Evolutionary conservation across 2,329 filamentous ascomycete species (phyloP).

Genomic region (Onygenales sp.): DNA sequence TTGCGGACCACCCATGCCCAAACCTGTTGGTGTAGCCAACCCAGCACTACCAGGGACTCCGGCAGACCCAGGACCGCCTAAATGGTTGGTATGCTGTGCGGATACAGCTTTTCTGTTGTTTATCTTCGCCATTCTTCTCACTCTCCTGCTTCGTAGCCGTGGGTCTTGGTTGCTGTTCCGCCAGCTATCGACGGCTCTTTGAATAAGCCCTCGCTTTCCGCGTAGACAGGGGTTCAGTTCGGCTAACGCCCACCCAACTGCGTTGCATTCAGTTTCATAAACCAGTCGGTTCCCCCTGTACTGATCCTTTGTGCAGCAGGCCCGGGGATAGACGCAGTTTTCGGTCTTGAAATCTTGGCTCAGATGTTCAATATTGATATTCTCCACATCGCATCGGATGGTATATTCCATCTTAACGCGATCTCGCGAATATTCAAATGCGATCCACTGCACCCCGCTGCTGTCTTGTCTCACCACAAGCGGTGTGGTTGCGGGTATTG

Average conservation of each 20-base stretch:
- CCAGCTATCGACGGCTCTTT: slow-evolving; percentile 97
- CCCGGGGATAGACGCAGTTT: slow-evolving; percentile 95
- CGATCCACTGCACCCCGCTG: slow-evolving; percentile 97
- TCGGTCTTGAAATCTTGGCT: slow-evolving; percentile 88
- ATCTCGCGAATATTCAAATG: slow-evolving; percentile 94
- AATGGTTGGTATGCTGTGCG: slow-evolving; percentile 51
- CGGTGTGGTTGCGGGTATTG: slow-evolving; percentile 92
- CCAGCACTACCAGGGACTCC: slow-evolving; percentile 46
- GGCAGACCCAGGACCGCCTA: slow-evolving; percentile 55
- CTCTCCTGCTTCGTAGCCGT: slow-evolving; percentile 77
- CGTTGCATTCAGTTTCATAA: slow-evolving; percentile 98
- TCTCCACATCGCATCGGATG: slow-evolving; percentile 95
- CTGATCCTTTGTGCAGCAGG: slow-evolving; percentile 89
- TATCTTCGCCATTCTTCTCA: slow-evolving; percentile 93
- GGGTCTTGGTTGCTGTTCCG: slow-evolving; percentile 97
- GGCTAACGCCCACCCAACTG: slow-evolving; percentile 97
- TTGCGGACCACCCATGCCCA: slow-evolving; percentile 59
- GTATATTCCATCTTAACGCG: slow-evolving; percentile 99
- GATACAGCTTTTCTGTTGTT: slow-evolving; percentile 69
- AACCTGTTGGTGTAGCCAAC: slow-evolving; percentile 39
- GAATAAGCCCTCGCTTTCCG: slow-evolving; percentile 90
- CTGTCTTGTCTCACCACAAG: slow-evolving; percentile 88
- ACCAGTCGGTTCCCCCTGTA: slow-evolving; percentile 92
- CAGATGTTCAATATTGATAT: slow-evolving; percentile 80
- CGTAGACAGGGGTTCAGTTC: slow-evolving; percentile 84